Percentiles rank a stretch among this genome's conserved stretches.
Conservation (phyloP, 257 asterid genomes). For the Oldenlandia corymbosa region DNA sequence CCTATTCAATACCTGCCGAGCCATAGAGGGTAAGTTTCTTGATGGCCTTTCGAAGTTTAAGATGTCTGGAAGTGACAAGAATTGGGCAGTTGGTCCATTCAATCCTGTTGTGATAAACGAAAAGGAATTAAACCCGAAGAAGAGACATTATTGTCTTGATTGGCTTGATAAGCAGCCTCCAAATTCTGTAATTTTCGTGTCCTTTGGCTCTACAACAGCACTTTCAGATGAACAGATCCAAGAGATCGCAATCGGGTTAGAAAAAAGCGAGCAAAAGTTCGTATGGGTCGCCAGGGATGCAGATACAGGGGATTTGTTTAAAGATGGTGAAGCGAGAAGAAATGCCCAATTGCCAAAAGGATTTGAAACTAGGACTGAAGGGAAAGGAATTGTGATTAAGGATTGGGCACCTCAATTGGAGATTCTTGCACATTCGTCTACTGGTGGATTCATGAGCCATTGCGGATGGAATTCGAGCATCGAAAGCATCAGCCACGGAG, state of each 20-base stretch:
- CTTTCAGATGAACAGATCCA: slow-evolving; percentile 17
- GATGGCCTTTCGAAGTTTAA: slow-evolving; percentile 14
- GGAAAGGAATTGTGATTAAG: slow-evolving; percentile 18
- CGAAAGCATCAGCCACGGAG: slow-evolving; percentile 21
- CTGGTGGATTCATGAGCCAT: slow-evolving; percentile 21
- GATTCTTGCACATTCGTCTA: slow-evolving; percentile 16
- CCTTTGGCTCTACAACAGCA: slow-evolving; percentile 28
- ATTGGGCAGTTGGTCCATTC: slow-evolving; percentile 35
- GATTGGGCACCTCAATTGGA: slow-evolving; percentile 25
- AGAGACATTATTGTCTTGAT: slow-evolving; percentile 7
- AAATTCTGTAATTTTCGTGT: slow-evolving; percentile 22
- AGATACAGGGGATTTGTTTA: slow-evolving; percentile 24
- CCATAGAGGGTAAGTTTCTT: slow-evolving; percentile 24
- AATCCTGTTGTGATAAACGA: slow-evolving; percentile 16
- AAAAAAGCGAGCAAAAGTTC: slow-evolving; percentile 20
- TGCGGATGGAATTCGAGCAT: slow-evolving; percentile 26
- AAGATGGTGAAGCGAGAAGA: slow-evolving; percentile 20
- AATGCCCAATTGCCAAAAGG: slow-evolving; percentile 19
- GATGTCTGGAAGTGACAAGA: slow-evolving; percentile 13
- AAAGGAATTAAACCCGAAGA: slow-evolving; percentile 3
- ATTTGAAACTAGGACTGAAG: slow-evolving; percentile 17
- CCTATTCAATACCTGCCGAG: slow-evolving; percentile 23
- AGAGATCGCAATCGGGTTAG: slow-evolving; percentile 23
- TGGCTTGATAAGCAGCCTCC: slow-evolving; percentile 28
- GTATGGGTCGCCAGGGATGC: slow-evolving; percentile 30